These are phyloP conservation scores for Diaporthe velutina DNA, from an alignment of 2,329 filamentous ascomycete genomes.

Conservation along the genomic window DNA sequence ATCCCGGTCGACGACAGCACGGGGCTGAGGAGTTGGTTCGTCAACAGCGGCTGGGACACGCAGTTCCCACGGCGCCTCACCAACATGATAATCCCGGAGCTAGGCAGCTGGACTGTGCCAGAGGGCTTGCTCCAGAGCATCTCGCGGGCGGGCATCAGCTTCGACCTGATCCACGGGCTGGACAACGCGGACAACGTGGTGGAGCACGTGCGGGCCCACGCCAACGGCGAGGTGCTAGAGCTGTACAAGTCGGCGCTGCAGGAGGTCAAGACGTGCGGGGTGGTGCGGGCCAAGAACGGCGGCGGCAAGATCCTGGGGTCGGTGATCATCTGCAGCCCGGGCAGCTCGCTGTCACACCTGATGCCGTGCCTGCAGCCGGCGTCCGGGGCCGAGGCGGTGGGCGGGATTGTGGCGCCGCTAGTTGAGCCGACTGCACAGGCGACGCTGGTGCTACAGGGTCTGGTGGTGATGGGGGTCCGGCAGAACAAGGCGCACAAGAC, in stretches of 20 bases:
- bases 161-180: slow-evolving; percentile 85
- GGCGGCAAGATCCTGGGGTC: slow-evolving; percentile 80
- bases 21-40: slow-evolving; percentile 80
- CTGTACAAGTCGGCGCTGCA: slow-evolving; percentile 83
- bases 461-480: slow-evolving; percentile 83
- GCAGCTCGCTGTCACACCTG: slow-evolving; percentile 76
- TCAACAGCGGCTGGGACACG: slow-evolving; percentile 89
- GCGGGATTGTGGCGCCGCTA: slow-evolving; percentile 85
- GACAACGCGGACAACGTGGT: slow-evolving; percentile 82
- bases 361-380: slow-evolving; percentile 75
- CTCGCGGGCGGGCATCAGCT: slow-evolving; percentile 79
- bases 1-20: slow-evolving; percentile 73
- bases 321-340: slow-evolving; percentile 81
- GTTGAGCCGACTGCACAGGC: slow-evolving; percentile 78
- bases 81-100: slow-evolving; percentile 80
- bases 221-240: slow-evolving; percentile 82
- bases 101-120: slow-evolving; percentile 80
- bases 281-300: slow-evolving; percentile 83
- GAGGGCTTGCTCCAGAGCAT: slow-evolving; percentile 82
- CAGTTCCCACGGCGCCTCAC: slow-evolving; percentile 67
- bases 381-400: slow-evolving; percentile 61
- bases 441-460: slow-evolving; percentile 78
- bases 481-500: slow-evolving; percentile 86
- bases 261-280: slow-evolving; percentile 79
- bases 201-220: slow-evolving; percentile 79